These are phyloP conservation scores for Cinnamomum micranthum DNA, from an alignment of 164 flowering plant genomes.

Conservation along the genomic window DNA sequence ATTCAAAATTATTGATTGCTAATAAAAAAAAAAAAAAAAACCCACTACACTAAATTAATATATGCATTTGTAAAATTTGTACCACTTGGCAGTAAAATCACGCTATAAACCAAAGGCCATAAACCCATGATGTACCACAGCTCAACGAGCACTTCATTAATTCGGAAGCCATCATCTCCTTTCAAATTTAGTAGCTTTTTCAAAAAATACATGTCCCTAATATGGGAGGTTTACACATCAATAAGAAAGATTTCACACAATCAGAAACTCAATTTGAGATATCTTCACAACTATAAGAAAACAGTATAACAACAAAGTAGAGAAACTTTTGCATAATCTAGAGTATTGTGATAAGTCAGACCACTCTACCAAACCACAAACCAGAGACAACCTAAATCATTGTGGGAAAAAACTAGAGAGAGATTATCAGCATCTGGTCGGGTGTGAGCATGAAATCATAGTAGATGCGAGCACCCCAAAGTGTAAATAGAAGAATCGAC, in stretches of 20 bases:
- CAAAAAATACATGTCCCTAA: slow-evolving; percentile 67
- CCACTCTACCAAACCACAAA: no score
- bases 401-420: neutral
- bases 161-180: slow-evolving; percentile 85
- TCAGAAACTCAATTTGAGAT: neutral
- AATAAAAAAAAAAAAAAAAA: no score
- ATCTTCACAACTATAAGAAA: neutral
- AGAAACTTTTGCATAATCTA: no score
- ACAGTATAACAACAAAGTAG: neutral
- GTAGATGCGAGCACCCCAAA: slow-evolving; percentile 73
- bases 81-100: slow-evolving; percentile 79
- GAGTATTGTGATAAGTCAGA: no score
- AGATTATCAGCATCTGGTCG: slow-evolving; percentile 78
- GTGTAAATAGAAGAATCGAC: slow-evolving; percentile 59
- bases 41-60: no score
- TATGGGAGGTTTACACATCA: slow-evolving; percentile 29
- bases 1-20: no score
- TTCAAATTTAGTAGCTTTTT: slow-evolving; percentile 72
- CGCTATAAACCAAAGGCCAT: slow-evolving; percentile 80
- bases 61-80: slow-evolving; percentile 2
- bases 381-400: no score
- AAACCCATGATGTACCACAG: slow-evolving; percentile 92
- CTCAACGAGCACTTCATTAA: slow-evolving; percentile 83
- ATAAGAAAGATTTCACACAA: neutral
- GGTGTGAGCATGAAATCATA: slow-evolving; percentile 83